Base-by-base conservation (phyloP, 2,329 filamentous ascomycete species). In the Aureobasidium sp. region DNA sequence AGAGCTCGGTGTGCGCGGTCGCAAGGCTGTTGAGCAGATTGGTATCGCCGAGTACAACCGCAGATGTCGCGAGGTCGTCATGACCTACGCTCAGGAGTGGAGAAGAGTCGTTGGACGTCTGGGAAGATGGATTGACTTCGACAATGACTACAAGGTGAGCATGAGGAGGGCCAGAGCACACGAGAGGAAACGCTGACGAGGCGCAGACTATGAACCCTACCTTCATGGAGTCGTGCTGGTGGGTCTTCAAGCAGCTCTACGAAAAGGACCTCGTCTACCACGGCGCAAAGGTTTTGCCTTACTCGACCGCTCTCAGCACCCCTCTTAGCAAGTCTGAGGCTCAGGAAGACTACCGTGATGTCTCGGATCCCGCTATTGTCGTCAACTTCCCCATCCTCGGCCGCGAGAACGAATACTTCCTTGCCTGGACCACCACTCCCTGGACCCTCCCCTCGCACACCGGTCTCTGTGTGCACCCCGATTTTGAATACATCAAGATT, bases 151-250 rank as follows among this genome's bases (percentile, higher is more conserved):
- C 80, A 96, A 96, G 55, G 55, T 59, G 55, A 59, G 44, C 21
- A 52, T 1, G 6, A 37, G 11, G 1, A 39, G 36, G 16, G 9
- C 2, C 34, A 13, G 16, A 7, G 2, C n/a, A 58, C 25, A 15
- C 16, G 27, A 10, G 29, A 32, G 21, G n/a, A 36, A 21, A 25
- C 34, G 32, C 42, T 59, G 55, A 48, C 55, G 6, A 3, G 21
- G 32, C 25, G 34, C 36, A 59, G 87, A 96, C 91, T 39, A 96
- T 97, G 91, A 88, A 97, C 73, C 82, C 87, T n/a, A 86, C 80
- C 25, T 97, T 95, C 77, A 97, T 97, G 93, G 93, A 97, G 78
- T 88, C 89, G 0, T 86, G 90, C 66, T 97, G 93, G 93, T 97
- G 93, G 92, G 89, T 94, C 21, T 96, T 96, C 80, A 95, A 94